Conservation (phyloP, 2,329 filamentous ascomycete genomes). For the Fusarium multiceps region DNA sequence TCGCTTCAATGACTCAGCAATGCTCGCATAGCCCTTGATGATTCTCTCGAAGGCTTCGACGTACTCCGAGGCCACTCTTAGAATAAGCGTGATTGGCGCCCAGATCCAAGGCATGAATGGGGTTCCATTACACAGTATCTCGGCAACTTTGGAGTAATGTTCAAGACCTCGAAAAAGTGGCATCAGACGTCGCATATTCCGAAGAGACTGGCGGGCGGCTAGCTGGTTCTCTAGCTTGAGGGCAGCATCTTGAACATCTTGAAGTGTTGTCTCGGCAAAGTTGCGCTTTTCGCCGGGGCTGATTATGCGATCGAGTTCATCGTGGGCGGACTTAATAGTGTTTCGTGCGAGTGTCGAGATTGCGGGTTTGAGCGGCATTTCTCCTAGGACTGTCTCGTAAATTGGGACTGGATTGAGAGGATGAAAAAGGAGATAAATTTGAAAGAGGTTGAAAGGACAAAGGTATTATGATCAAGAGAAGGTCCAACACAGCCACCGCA, state of each 20-base stretch:
- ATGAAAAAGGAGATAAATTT: accelerated
- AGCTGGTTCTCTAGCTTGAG: conserved; percentile 55
- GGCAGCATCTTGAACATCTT: conserved; percentile 43
- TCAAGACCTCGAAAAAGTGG: conserved; percentile 56
- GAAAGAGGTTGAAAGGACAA: not conserved
- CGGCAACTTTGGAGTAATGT: conserved; percentile 56
- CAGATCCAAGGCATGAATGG: conserved; percentile 59
- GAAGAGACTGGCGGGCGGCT: conserved; percentile 50
- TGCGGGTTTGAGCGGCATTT: conserved; percentile 21
- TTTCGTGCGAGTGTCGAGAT: conserved; percentile 12
- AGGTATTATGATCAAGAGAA: not conserved
- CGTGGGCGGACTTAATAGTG: conserved; percentile 11
- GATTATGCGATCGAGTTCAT: conserved; percentile 23
- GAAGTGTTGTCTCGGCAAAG: not conserved
- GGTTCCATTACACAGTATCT: conserved; percentile 59
- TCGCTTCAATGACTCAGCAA: conserved; percentile 53
- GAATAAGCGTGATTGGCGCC: conserved; percentile 56
- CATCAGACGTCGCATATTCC: conserved; percentile 57
- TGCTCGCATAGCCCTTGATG: conserved; percentile 54
- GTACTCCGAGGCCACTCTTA: conserved; percentile 49
- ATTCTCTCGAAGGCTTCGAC: conserved; percentile 56
- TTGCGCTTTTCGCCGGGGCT: conserved; percentile 8
- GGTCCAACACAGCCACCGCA: conserved; percentile 9
- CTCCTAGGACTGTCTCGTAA: not conserved
- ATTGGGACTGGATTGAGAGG: accelerated